phyloP scores from a whole-genome alignment of 305 asterid genomes.

The Rubia tinctorum region DNA sequence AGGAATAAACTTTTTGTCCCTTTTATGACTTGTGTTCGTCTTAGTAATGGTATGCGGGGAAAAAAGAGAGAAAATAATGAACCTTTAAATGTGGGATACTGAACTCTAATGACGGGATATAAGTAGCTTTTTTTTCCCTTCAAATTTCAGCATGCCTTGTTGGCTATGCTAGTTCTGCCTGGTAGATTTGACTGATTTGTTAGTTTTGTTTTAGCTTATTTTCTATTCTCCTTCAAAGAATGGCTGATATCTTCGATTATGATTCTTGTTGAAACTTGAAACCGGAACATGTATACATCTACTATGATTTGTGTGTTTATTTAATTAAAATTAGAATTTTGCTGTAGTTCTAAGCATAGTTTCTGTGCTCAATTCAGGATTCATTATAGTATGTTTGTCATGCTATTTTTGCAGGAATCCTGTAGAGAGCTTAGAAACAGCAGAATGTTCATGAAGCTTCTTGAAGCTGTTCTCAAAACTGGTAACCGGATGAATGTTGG shows the following conservation, averaged over 20 bases:
- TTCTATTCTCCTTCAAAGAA: background rate
- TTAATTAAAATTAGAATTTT: background rate
- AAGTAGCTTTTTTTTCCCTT: background rate
- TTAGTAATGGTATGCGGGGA: too few species aligned
- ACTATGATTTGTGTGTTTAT: background rate
- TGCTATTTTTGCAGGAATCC: constrained; percentile 50
- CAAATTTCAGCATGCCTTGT: background rate
- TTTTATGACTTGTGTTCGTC: too few species aligned
- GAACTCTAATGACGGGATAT: background rate
- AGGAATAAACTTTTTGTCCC: background rate
- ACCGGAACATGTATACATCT: background rate
- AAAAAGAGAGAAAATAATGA: background rate
- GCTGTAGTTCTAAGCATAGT: background rate
- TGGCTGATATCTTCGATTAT: background rate
- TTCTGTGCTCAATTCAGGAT: background rate
- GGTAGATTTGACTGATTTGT: background rate
- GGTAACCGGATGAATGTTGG: constrained; percentile 86
- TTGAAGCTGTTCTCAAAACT: constrained; percentile 86
- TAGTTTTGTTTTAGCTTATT: background rate
- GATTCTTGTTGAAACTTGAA: background rate
- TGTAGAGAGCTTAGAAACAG: constrained; percentile 78
- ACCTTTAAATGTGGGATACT: background rate
- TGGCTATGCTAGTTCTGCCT: background rate
- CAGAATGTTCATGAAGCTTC: constrained; percentile 73
- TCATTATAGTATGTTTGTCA: background rate